Evolutionary conservation across 2,329 filamentous ascomycete genomes (phyloP), one percentile per base, ranked within the genome.

Genomic region (Bimuria novae-zelandiae): DNA sequence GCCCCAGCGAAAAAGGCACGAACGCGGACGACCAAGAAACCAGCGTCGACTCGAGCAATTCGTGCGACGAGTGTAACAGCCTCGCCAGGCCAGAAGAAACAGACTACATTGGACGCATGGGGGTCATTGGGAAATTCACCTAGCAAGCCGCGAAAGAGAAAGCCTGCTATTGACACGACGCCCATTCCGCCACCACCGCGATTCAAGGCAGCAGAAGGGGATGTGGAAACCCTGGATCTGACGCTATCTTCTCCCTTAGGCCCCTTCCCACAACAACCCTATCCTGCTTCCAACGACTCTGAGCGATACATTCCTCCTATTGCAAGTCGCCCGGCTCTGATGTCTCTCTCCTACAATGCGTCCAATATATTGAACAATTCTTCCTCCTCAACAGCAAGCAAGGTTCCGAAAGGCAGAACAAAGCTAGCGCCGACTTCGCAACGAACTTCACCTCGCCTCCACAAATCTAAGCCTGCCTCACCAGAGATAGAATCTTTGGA

Each of bases 61-160:
- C 61, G 54, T 6, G 58, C 53, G 16, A 25, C 40, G 11, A 65
- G 59, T n/a, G 48, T 65, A 16, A 23, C 54, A n/a, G 32, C 58
- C 1, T 63, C 62, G 0, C 62, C 66, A 10, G 56, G 44, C 10
- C 66, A 63, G 14, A 57, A 54, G 1, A 65, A 49, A 17, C 70
- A 73, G 43, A 63, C 66, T 6, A 73, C 68, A 3, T 44, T 73
- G 11, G 70, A 73, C 54, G 46, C 56, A 44, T 71, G 68, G 69
- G 51, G 61, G 14, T 67, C 67, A 19, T 48, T 52, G 11, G 19
- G 42, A 6, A 54, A 52, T 12, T 67, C 66, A 22, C 68, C 69
- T 1, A 67, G 60, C 4, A 68, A 64, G 29, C 12, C 52, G 29
- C 52, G 56, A 7, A 47, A 40, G 7, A 47, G 45, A 1, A 51